Evolutionary conservation across 805 yeast genomes (phyloP).

Genomic region (Candida dajiaensis): DNA sequence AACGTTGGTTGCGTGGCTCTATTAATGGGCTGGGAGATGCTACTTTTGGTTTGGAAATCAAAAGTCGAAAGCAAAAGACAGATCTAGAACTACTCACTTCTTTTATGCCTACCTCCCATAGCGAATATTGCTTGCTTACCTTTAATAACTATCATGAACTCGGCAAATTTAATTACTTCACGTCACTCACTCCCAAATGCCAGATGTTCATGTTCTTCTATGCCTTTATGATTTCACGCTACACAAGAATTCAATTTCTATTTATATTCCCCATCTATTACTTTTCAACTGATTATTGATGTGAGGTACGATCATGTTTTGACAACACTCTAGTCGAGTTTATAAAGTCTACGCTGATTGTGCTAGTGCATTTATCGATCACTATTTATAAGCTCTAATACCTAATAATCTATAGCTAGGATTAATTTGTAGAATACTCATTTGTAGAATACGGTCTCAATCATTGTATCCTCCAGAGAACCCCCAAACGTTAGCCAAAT

Average conservation of each 20-base stretch:
- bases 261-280: slow-evolving; percentile 10
- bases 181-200: not conserved
- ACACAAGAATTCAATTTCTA: not conserved
- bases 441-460: too few relatives aligned
- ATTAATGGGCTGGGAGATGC: slow-evolving; percentile 85
- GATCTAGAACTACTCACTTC: too few relatives aligned
- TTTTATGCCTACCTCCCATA: too few relatives aligned
- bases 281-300: slow-evolving; percentile 3
- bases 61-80: slow-evolving; percentile 31
- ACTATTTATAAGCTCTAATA: too few relatives aligned
- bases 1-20: slow-evolving; percentile 74
- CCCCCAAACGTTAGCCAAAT: slow-evolving; percentile 22
- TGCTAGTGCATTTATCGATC: too few relatives aligned
- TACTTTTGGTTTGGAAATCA: slow-evolving; percentile 56
- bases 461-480: too few relatives aligned
- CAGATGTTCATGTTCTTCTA: not conserved
- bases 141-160: not conserved
- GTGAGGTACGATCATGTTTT: too few relatives aligned
- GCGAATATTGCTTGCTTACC: too few relatives aligned
- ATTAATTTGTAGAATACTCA: too few relatives aligned
- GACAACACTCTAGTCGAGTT: too few relatives aligned
- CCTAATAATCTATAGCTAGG: not conserved
- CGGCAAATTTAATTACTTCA: not conserved
- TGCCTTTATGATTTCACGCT: slow-evolving; percentile 3
- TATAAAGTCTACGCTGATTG: too few relatives aligned